Base-by-base conservation (phyloP, 345 rosid genomes). In the Eucalyptus regnans region DNA sequence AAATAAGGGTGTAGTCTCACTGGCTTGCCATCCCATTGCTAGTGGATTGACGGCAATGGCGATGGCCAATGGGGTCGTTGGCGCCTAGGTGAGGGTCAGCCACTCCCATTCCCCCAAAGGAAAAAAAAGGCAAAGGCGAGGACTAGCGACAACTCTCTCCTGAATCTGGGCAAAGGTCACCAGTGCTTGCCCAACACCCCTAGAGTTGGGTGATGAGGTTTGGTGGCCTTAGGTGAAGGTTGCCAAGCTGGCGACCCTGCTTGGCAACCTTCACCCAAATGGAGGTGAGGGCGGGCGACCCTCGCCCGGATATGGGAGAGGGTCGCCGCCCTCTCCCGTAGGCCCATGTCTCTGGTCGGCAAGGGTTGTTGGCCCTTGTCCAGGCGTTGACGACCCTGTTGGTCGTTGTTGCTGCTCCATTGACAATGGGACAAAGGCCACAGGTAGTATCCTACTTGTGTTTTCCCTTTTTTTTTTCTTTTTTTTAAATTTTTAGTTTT, bases 121-220 rank as follows among this genome's bases (percentile, higher is more conserved):
- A 17, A 51, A 18, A 17, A 52, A 3, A 52, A 52, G 18, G 58
- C 58, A 52, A 18, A 7, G 23, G 9, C 0, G 10, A 18, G 23
- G 58, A 23, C 10, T 52, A 52, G 58, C 0, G 1, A 0, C 0
- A 52, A 52, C 58, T 52, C 23, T 52, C 58, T 52, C 58, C 2
- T 0, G 0, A 52, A 52, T 52, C 0, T 7, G 2, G 23, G 58
- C 10, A 52, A 52, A 52, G 58, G 5, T 52, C 58, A 7, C 3
- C 0, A 0, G 4, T 52, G 58, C 2, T 18, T 0, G 0, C 23
- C 0, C 10, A 52, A 52, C 9, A 3, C 9, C 9, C 23, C 0
- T 2, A 18, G 0, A 18, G 4, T 7, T 18, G 9, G 23, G 23
- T 18, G 58, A 4, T 52, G 58, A 52, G 58, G 58, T 52, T 52